Evolutionary conservation across 306 rosid species (phyloP), one percentile per base, ranked within the genome.

Genomic region (Cicer arietinum): DNA sequence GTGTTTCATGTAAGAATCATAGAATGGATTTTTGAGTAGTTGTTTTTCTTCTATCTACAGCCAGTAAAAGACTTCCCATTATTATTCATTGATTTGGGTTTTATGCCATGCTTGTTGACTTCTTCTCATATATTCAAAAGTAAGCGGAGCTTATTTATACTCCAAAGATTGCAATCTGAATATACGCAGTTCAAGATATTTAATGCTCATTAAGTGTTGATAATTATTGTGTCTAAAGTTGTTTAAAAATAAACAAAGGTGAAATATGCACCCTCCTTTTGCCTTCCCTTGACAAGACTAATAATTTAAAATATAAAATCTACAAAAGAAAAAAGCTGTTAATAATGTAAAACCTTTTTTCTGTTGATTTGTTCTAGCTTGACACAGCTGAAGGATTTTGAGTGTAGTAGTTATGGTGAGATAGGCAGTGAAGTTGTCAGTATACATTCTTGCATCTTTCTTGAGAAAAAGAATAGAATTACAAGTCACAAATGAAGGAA

Each of bases 1-100:
- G 96, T 10, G 96, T 91, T 87, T 88, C 97, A 86, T 90, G 98
- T 94, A 94, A 87, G 97, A 71, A 79, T 79, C 81, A 30, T 14
- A 45, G 48, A 58, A 68, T 69, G 47, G 45, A 35, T 66, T 67
- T 30, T 53, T 63, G 41, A 47, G 45, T 40, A 7, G 39, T 46
- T 0, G 9, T 25, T 40, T 72, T 44, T 46, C 59, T 45, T 58
- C 11, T 60, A 69, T 43, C 58, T 67, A 62, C 41, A 20, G 46
- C 52, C 25, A 20, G 67, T 54, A 11, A 5, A 67, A 11, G 25
- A 25, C 53, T 64, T 64, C 3, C 50, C 41, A 56, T 74, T 64
- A 48, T 42, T 59, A 68, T 82, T 63, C 41, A 74, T 48, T 70
- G 67, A 53, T 70, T 64, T 72, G 50, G 18, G 45, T 58, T 67